phyloP scores from a whole-genome alignment of 805 yeast species.

The Teunomyces pallodes region DNA sequence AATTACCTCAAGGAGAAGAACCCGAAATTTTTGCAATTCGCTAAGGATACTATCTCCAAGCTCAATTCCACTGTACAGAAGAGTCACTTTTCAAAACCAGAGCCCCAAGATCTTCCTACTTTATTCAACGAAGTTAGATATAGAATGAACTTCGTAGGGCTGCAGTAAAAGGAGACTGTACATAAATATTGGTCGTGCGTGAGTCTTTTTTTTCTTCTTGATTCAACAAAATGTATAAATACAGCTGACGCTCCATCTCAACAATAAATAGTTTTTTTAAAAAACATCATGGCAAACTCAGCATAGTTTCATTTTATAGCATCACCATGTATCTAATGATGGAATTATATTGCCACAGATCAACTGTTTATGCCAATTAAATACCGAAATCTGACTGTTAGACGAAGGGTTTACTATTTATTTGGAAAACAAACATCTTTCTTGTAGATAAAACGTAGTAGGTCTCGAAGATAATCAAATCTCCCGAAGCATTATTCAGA shows the following conservation, averaged over 20 bases:
- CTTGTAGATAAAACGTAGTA: not conserved
- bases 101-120: conserved; percentile 30
- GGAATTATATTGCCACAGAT: conserved; percentile 44
- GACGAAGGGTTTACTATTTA: conserved; percentile 14
- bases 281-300: conserved; percentile 34
- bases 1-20: conserved; percentile 30
- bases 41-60: conserved; percentile 8
- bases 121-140: conserved; percentile 33
- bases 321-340: conserved; percentile 38
- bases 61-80: conserved; percentile 9
- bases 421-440: conserved; percentile 18
- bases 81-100: conserved; percentile 20
- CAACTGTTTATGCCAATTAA: conserved; percentile 21
- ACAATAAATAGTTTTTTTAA: not conserved
- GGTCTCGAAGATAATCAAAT: not conserved
- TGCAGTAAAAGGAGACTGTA: not conserved
- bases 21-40: conserved; percentile 24
- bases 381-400: conserved; percentile 18
- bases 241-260: not conserved
- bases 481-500: not conserved
- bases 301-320: conserved; percentile 46
- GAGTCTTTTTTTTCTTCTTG: no score
- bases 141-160: not conserved
- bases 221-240: no score
- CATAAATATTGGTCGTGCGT: not conserved